Percentiles rank a stretch among this genome's conserved stretches.
Conservation (phyloP, 2,329 filamentous ascomycete genomes). For the Clonostachys solani region DNA sequence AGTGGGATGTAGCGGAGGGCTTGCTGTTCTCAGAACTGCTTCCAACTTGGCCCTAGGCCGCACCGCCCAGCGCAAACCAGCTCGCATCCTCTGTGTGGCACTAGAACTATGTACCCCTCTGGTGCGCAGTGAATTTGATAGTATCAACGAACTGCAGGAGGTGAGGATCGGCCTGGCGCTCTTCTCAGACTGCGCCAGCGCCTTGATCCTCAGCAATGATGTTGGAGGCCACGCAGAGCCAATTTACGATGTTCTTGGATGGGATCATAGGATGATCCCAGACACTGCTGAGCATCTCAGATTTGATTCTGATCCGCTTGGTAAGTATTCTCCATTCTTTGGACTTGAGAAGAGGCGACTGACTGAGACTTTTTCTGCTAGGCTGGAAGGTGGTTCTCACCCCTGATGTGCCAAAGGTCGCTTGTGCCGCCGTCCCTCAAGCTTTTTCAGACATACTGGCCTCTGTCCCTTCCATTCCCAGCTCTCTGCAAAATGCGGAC, state of each 20-base stretch:
- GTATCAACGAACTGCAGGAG: slow-evolving; percentile 52
- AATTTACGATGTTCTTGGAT: slow-evolving; percentile 59
- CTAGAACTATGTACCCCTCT: slow-evolving; percentile 59
- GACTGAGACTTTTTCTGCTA: too few relatives aligned
- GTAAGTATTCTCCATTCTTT: slow-evolving; percentile 23
- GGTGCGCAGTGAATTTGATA: slow-evolving; percentile 62
- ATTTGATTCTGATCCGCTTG: slow-evolving; percentile 60
- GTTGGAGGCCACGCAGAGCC: slow-evolving; percentile 41
- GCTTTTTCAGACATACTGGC: slow-evolving; percentile 51
- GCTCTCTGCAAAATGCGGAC: slow-evolving; percentile 34
- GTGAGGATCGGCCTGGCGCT: slow-evolving; percentile 61
- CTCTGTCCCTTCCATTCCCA: slow-evolving; percentile 38
- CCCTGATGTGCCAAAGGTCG: slow-evolving; percentile 55
- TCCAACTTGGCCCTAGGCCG: slow-evolving; percentile 63
- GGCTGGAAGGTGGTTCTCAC: slow-evolving; percentile 66
- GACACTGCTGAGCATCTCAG: slow-evolving; percentile 59
- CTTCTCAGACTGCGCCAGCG: slow-evolving; percentile 69
- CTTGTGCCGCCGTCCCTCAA: slow-evolving; percentile 43
- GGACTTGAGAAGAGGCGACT: background rate
- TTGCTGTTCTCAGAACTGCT: slow-evolving; percentile 58
- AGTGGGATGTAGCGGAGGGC: slow-evolving; percentile 61
- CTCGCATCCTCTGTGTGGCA: slow-evolving; percentile 61
- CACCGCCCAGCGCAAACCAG: slow-evolving; percentile 51
- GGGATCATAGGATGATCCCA: slow-evolving; percentile 59
- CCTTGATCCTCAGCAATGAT: slow-evolving; percentile 60